phyloP scores from a whole-genome alignment of 257 asterid genomes.

The Primulina huaijiensis region DNA sequence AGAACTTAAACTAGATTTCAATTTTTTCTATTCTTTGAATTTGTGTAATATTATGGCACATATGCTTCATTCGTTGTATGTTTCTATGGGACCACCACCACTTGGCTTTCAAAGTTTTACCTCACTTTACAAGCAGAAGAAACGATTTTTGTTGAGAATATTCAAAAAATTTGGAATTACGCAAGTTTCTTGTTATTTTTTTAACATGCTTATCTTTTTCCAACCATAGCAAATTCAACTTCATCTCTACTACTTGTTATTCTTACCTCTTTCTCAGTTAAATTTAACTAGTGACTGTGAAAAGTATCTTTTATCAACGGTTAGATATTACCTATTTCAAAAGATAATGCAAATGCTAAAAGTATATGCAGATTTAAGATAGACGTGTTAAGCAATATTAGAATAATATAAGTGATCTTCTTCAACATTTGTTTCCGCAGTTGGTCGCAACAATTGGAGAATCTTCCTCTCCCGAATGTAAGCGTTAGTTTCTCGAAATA shows the following conservation, averaged over 20 bases:
- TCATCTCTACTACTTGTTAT: background rate
- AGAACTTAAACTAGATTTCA: constrained; percentile 2
- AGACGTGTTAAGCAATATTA: background rate
- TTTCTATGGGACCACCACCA: constrained; percentile 45
- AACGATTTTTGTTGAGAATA: constrained; percentile 6
- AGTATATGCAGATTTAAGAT: background rate
- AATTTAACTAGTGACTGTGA: too few species aligned
- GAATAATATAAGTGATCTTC: constrained; percentile 17
- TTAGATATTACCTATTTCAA: background rate
- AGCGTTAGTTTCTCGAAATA: constrained; percentile 23
- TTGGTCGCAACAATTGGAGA: constrained; percentile 91
- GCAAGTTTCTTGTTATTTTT: background rate
- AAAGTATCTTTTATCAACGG: background rate
- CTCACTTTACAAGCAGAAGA: constrained; percentile 25
- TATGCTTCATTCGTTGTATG: constrained; percentile 21
- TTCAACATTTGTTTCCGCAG: constrained; percentile 45
- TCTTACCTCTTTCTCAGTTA: background rate
- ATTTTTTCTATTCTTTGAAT: constrained; percentile 4
- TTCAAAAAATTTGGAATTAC: constrained; percentile 1
- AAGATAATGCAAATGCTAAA: background rate
- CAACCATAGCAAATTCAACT: background rate
- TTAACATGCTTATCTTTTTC: background rate
- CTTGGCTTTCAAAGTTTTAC: constrained; percentile 29
- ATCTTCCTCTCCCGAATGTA: constrained; percentile 90
- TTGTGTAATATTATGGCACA: constrained; percentile 16